These are phyloP conservation scores for Allomyces macrogynus DNA, from an alignment of 192 early-diverging fungal species.

Conservation along the genomic window DNA sequence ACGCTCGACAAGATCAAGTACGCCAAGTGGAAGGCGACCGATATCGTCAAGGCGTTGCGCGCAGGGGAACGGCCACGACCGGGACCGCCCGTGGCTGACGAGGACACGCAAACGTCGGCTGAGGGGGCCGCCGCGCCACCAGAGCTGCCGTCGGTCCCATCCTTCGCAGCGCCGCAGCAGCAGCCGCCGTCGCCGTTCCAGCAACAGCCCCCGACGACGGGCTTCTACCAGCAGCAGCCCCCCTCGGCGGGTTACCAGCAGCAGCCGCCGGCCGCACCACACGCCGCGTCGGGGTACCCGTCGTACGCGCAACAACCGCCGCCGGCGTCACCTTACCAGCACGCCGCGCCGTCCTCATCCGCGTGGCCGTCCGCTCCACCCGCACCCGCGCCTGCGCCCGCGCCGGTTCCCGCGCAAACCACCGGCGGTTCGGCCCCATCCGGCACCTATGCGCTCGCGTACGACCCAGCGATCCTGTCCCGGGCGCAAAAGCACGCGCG, in stretches of 20 bases:
- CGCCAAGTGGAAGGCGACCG: slow-evolving; percentile 84
- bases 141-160: neutral
- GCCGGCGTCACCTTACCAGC: slow-evolving; percentile 8
- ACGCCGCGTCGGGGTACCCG: slow-evolving; percentile 1
- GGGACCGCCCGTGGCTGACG: neutral
- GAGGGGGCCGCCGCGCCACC: neutral
- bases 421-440: neutral
- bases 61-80: slow-evolving; percentile 55
- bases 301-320: slow-evolving; percentile 11
- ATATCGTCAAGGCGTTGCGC: slow-evolving; percentile 75
- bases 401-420: slow-evolving; percentile 6
- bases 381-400: neutral
- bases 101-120: neutral
- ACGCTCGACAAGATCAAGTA: slow-evolving; percentile 69
- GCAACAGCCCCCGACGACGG: neutral
- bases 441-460: slow-evolving; percentile 1
- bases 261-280: slow-evolving; percentile 1
- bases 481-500: slow-evolving; percentile 69
- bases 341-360: neutral
- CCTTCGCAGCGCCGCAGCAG: neutral
- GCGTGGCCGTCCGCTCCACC: slow-evolving; percentile 8
- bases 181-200: neutral
- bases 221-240: neutral
- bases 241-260: neutral
- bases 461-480: slow-evolving; percentile 28